Evolutionary conservation across 2,329 filamentous ascomycete species (phyloP).

Genomic region (Ustilaginoidea virens): DNA sequence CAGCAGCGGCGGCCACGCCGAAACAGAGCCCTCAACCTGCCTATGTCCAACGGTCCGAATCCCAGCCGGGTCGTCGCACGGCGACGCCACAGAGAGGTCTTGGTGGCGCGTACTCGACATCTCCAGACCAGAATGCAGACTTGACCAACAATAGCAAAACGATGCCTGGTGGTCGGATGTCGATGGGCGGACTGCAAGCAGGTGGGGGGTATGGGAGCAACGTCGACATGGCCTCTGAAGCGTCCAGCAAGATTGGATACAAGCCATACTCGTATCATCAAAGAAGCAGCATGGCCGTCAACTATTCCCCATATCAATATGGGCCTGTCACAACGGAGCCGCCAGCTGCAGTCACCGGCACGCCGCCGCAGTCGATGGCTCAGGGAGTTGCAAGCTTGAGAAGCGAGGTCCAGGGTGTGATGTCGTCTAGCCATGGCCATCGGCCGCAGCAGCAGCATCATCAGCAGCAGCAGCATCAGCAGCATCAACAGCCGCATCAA

Average conservation of each 20-base stretch:
- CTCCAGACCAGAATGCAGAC: too few species aligned
- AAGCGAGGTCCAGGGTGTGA: too few species aligned
- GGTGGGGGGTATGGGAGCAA: conserved; percentile 5
- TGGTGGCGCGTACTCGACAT: conserved; percentile 4
- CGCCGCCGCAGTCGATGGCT: neutral
- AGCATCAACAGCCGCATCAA: neutral
- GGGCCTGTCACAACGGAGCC: neutral
- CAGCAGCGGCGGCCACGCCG: conserved; percentile 12
- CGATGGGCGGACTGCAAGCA: neutral
- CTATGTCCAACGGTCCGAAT: conserved; percentile 13
- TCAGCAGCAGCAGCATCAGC: conserved; percentile 1
- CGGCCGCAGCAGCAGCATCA: neutral
- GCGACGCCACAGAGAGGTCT: conserved; percentile 1
- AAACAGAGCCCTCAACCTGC: conserved; percentile 14
- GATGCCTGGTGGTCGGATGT: neutral
- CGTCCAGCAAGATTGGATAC: conserved; percentile 11
- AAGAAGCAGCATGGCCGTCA: conserved; percentile 4
- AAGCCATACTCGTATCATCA: conserved; percentile 20
- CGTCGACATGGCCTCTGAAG: conserved; percentile 3
- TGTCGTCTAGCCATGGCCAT: too few species aligned
- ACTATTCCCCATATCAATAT: neutral
- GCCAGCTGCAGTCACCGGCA: neutral
- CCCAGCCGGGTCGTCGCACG: conserved; percentile 16
- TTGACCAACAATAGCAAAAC: neutral
- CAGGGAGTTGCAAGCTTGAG: too few species aligned